Evolutionary conservation across 345 rosid genomes (phyloP), one percentile per base, ranked within the genome.

Genomic region (Syzygium grande): DNA sequence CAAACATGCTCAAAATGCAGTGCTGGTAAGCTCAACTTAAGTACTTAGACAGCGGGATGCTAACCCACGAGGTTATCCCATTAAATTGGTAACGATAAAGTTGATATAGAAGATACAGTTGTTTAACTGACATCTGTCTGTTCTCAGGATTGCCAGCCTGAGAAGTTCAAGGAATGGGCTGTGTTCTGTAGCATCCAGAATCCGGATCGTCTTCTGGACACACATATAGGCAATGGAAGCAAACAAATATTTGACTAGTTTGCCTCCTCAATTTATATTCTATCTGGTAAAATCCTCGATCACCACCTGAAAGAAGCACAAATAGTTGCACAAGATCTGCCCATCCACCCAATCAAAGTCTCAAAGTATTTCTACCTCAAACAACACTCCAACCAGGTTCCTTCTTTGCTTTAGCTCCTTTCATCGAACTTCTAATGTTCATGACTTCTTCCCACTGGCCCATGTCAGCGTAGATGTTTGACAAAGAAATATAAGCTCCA

Each of bases 371-470:
- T 73, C 23, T 73, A 19, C 27, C 63, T 94, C 90, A 94, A 78
- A 90, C 85, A 65, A 85, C 89, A 92, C 98, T 95, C 96, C 96
- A 91, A 86, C 96, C 99, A 86, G 94, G 92, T 86, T 93, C 93
- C 91, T 96, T 96, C 79, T 85, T 89, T 84, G 91, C 91, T 51
- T 95, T 93, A 59, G 89, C 89, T 86, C 93, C 94, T 87, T 89
- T 90, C 98, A 96, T 94, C 41, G 87, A 89, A 86, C 89, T 91
- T 89, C 99, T 91, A 53, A 93, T 91, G 87, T 93, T 92, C 79
- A 88, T 87, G 52, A 91, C 97, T 85, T 92, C 96, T 77, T 95
- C 95, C 99, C 99, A 95, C 84, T 93, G 95, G 86, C 99, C 98
- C 85, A 90, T 89, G 88, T 94, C 95, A 52, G 98, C 98, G 79